Conservation (phyloP, 1,139 yeast species). For the Taphrina betulina region DNA sequence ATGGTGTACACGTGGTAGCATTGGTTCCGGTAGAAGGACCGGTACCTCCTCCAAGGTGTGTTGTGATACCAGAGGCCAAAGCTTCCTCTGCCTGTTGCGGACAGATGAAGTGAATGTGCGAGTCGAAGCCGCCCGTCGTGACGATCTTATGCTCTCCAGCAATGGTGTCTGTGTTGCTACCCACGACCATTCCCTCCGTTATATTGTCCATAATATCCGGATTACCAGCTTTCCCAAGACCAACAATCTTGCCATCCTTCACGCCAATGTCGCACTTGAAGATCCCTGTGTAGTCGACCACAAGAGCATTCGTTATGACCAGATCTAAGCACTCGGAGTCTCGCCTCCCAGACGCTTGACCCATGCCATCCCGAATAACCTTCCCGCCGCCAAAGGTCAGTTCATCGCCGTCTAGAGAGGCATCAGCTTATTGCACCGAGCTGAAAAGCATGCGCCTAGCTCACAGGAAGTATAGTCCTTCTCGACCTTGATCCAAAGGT, state of each 20-base stretch:
- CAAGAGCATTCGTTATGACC: conserved; percentile 34
- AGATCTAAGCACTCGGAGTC: conserved; percentile 32
- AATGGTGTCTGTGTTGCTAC: conserved; percentile 34
- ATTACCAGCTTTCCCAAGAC: conserved; percentile 35
- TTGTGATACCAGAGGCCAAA: conserved; percentile 35
- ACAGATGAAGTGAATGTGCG: conserved; percentile 36
- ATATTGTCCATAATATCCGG: conserved; percentile 35
- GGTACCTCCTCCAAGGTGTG: conserved; percentile 36
- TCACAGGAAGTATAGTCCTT: conserved; percentile 32
- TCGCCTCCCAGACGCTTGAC: conserved; percentile 32
- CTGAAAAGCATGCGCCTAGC: not conserved
- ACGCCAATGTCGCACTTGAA: conserved; percentile 36
- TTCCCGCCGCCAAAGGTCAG: conserved; percentile 36
- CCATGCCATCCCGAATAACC: conserved; percentile 36
- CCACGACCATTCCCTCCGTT: conserved; percentile 31
- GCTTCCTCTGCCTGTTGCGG: conserved; percentile 36
- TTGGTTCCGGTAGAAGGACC: conserved; percentile 36
- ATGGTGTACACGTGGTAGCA: conserved; percentile 37
- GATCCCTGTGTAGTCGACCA: conserved; percentile 34
- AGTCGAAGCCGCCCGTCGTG: conserved; percentile 35
- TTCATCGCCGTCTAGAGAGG: conserved; percentile 31
- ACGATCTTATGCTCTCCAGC: conserved; percentile 35
- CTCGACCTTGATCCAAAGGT: conserved; percentile 32
- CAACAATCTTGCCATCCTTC: conserved; percentile 33
- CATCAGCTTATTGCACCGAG: not conserved